Conservation (phyloP, 2,329 filamentous ascomycete genomes). For the Chalaropsis thielavioides region DNA sequence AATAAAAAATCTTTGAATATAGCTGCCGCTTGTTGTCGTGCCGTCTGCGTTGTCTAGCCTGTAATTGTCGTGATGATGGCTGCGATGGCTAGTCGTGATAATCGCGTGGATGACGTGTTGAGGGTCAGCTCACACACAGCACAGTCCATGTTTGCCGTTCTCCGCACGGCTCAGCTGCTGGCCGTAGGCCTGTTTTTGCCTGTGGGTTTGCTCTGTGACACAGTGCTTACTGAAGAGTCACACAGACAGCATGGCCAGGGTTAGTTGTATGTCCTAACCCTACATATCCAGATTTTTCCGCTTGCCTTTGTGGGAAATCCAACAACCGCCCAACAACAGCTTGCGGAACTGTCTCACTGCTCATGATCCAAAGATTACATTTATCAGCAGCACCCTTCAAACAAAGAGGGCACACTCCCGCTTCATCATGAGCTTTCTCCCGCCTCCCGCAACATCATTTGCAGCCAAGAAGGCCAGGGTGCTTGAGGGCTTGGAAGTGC, state of each 20-base stretch:
- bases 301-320: not conserved
- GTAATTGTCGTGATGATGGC: too few relatives aligned
- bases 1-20: too few relatives aligned
- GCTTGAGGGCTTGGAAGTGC: slow-evolving; percentile 51
- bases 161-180: too few relatives aligned
- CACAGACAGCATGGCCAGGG: not conserved
- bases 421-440: slow-evolving; percentile 19
- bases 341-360: not conserved
- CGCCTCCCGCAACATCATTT: slow-evolving; percentile 32
- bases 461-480: slow-evolving; percentile 55
- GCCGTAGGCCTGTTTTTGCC: too few relatives aligned
- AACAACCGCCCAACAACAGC: not conserved
- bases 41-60: too few relatives aligned
- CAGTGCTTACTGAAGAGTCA: not conserved
- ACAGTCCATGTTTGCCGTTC: too few relatives aligned
- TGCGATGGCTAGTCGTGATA: too few relatives aligned
- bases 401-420: not conserved
- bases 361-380: not conserved
- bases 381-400: not conserved
- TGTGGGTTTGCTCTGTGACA: too few relatives aligned
- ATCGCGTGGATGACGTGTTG: too few relatives aligned
- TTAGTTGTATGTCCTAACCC: not conserved
- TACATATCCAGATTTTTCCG: not conserved
- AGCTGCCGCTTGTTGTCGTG: too few relatives aligned
- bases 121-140: too few relatives aligned